Evolutionary conservation across 2,329 filamentous ascomycete species (phyloP).

Genomic region (Acephala macrosclerotiorum): DNA sequence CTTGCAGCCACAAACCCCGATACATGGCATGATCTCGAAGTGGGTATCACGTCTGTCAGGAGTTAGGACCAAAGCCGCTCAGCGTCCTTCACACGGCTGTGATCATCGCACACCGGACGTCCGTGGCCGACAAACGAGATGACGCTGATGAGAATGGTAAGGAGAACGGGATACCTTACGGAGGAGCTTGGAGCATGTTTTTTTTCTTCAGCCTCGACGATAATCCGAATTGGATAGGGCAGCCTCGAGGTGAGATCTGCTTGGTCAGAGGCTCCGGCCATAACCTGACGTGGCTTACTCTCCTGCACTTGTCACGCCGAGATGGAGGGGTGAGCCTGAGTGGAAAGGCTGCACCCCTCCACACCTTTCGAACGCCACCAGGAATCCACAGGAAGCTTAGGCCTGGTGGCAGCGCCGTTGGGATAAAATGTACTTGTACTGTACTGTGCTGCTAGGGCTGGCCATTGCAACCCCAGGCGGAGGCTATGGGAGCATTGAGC

Average conservation of each 20-base stretch:
- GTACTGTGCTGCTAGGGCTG: too few relatives aligned
- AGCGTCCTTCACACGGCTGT: constrained; percentile 1
- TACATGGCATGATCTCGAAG: constrained; percentile 18
- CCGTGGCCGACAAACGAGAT: neutral
- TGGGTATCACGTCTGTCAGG: neutral
- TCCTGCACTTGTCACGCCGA: neutral
- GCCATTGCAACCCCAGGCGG: too few relatives aligned
- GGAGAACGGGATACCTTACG: neutral
- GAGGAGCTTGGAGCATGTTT: neutral
- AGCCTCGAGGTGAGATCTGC: constrained; percentile 1
- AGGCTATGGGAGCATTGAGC: too few relatives aligned
- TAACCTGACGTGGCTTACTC: constrained; percentile 3
- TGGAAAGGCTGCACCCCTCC: constrained; percentile 1
- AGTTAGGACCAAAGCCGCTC: neutral
- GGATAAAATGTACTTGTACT: too few relatives aligned
- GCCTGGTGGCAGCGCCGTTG: too few relatives aligned
- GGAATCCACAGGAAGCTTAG: neutral
- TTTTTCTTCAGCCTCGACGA: constrained; percentile 10
- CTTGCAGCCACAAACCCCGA: constrained; percentile 15
- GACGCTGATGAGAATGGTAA: neutral
- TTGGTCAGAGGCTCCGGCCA: neutral
- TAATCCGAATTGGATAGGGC: neutral
- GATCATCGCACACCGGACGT: constrained; percentile 1
- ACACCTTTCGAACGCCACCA: neutral
- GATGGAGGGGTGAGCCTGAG: neutral